Evolutionary conservation across 352 stramenopile genomes (phyloP), one percentile per base, ranked within the genome.

Genomic region (Globisporangium emineosum): DNA sequence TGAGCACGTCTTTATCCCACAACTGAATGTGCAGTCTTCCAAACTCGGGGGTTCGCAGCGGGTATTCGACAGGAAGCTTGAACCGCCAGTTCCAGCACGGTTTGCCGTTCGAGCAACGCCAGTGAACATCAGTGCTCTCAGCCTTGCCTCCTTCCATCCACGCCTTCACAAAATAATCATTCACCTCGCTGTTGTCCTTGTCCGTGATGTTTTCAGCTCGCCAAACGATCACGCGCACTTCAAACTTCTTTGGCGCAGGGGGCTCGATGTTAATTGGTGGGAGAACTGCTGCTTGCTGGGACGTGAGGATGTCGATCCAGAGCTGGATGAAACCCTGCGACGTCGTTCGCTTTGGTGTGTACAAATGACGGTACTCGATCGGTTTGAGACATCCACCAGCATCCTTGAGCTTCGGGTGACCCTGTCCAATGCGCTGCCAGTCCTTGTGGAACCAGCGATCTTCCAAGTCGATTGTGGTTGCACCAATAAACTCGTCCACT

Each of bases 1-100:
- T 97, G 45, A 97, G 65, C 6, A 98, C 62, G 64, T 98, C 93
- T 61, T 96, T 92, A 64, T 98, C 91, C 93, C 93, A 98, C 9
- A 98, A 70, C 65, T 97, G 91, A 13, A 98, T 68, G 60, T 97
- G 86, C 35, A 98, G 78, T 2, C 94, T 86, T 2, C 80, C 87
- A 55, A 97, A 84, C 60, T 98, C 93, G 0, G 81, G 61, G 4
- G 80, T 79, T 1, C 83, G 79, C 21, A 89, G 64, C 0, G 90
- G 90, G 19, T 94, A 91, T 62, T 97, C 78, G 0, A 96, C 77
- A 9, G 85, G 66, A 29, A 97, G 88, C 56, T 97, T 96, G 55
- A 98, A 71, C 0, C 93, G 84, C 81, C 89, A 98, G 67, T 98
- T 98, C 86, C 89, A 98, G 37, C 83, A 95, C 0, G 83, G 89